A percentile compares a stretch with the other conserved stretches of the same genome.
phyloP scores from a whole-genome alignment of 1,139 yeast species.

The Taphrina communis region DNA sequence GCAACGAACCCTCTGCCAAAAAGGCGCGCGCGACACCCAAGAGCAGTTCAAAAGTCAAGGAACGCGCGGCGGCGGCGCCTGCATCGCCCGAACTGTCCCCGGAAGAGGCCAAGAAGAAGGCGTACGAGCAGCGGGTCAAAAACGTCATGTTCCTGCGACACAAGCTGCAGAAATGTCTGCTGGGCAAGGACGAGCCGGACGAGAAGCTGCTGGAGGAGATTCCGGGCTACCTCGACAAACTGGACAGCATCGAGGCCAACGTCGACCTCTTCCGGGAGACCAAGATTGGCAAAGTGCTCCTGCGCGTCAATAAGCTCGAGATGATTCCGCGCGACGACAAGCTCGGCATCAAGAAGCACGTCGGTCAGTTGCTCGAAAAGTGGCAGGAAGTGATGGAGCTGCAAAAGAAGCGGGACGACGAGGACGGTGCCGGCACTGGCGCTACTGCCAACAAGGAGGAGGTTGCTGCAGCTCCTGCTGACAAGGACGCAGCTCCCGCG shows the following conservation, averaged over 20 bases:
- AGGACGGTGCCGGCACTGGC: constrained; percentile 7
- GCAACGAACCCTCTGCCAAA: constrained; percentile 16
- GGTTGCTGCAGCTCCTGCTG: not conserved
- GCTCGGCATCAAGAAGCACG: constrained; percentile 37
- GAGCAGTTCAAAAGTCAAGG: constrained; percentile 26
- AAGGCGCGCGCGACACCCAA: constrained; percentile 24
- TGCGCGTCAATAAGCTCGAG: constrained; percentile 35
- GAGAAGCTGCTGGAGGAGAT: constrained; percentile 32
- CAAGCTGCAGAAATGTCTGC: constrained; percentile 40
- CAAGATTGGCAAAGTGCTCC: constrained; percentile 42
- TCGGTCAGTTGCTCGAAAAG: constrained; percentile 31
- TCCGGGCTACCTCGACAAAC: constrained; percentile 32
- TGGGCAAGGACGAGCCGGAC: constrained; percentile 39
- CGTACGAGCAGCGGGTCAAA: constrained; percentile 32
- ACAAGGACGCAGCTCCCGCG: not conserved
- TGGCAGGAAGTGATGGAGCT: constrained; percentile 34
- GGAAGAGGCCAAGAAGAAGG: constrained; percentile 23
- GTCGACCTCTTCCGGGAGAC: constrained; percentile 38
- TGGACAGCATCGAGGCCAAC: constrained; percentile 22
- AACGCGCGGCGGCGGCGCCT: constrained; percentile 8
- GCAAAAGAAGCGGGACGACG: constrained; percentile 35
- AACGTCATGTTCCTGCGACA: constrained; percentile 40
- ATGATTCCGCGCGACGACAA: constrained; percentile 39
- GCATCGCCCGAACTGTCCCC: constrained; percentile 34
- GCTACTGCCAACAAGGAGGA: not conserved